Evolutionary conservation across 2,329 filamentous ascomycete genomes (phyloP), one percentile per base, ranked within the genome.

Genomic region (Trichoderma arundinaceum): DNA sequence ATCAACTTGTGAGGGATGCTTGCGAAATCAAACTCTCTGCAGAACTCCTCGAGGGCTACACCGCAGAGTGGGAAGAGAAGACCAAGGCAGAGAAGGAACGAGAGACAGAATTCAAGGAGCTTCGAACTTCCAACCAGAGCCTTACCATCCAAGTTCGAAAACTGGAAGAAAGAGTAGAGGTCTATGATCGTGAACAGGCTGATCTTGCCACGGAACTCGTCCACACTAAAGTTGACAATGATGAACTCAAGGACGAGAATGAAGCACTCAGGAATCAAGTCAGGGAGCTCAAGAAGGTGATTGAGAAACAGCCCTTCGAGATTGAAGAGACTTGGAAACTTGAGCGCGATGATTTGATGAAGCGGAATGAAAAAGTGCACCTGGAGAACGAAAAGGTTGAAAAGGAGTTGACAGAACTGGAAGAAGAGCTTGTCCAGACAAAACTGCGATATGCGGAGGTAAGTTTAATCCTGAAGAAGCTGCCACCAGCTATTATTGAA

Each of bases 381-480:
- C 93, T 96, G 72, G 92, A 97, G 80, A 99, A 98, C 74, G 85
- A 91, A 67, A 87, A 84, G 66, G 81, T 99, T 71, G 94, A 97
- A 78, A 94, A 96, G 75, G 92, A 95, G 73, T 86, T 97, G 85
- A 85, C 87, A 5, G 93, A 97, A 71, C 91, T 98, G 82, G 95
- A 98, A 82, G 91, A 94, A 78, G 89, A 93, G 76, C 82, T 99
- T 70, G 94, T 99, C 69, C 88, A 90, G 75, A 95, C 93, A 1
- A 99, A 99, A 85, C 91, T 99, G 91, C 87, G 88, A 74, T 93
- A 94, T 81, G 95, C 95, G 63, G 92, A 97, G 89, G 94, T 97
- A 84, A 82, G 89, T 82, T 59, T 59, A 51, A 15, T 48, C 53
- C 44, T 33, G 32, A 12, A 22, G n/a, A 44, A n/a, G 41, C 8